phyloP scores from a whole-genome alignment of 768 basidiomycete genomes.

The Melanogaster broomeanus region DNA sequence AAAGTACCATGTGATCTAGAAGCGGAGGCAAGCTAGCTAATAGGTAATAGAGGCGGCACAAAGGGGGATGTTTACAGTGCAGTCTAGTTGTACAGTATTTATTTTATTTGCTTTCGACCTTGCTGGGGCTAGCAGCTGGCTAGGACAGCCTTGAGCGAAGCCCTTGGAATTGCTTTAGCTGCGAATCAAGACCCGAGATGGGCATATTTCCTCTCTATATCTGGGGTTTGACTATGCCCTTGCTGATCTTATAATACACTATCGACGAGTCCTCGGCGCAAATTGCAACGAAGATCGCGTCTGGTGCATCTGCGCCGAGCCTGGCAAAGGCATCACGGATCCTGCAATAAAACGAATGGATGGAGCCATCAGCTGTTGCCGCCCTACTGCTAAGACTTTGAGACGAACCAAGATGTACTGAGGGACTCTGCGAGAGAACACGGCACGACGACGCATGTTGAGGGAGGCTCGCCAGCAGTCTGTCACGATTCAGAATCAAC shows the following conservation, averaged over 20 bases:
- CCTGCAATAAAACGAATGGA: conserved; percentile 37
- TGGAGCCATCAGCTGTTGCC: not conserved
- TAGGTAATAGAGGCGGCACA: not conserved
- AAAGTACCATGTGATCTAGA: not conserved
- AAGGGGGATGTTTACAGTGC: not conserved
- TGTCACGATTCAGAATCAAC: conserved; percentile 19
- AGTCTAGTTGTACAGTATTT: not conserved
- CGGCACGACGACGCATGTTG: conserved; percentile 50
- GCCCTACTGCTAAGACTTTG: no score
- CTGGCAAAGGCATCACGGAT: conserved; percentile 56
- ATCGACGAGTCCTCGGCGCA: conserved; percentile 78
- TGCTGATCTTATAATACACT: conserved; percentile 81
- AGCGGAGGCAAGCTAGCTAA: not conserved
- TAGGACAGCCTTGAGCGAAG: no score
- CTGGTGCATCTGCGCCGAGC: conserved; percentile 37
- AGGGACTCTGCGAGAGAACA: conserved; percentile 68
- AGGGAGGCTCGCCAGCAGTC: conserved; percentile 41
- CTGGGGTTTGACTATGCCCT: conserved; percentile 74
- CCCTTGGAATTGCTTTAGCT: no score
- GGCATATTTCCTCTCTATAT: conserved; percentile 35
- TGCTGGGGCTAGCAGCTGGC: no score
- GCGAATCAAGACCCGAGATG: no score
- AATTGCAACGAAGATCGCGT: conserved; percentile 67
- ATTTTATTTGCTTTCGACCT: not conserved
- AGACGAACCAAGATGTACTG: conserved; percentile 58